Evolutionary conservation across 2,329 filamentous ascomycete species (phyloP), one percentile per base, ranked within the genome.

Genomic region (Fusarium nematophilum): DNA sequence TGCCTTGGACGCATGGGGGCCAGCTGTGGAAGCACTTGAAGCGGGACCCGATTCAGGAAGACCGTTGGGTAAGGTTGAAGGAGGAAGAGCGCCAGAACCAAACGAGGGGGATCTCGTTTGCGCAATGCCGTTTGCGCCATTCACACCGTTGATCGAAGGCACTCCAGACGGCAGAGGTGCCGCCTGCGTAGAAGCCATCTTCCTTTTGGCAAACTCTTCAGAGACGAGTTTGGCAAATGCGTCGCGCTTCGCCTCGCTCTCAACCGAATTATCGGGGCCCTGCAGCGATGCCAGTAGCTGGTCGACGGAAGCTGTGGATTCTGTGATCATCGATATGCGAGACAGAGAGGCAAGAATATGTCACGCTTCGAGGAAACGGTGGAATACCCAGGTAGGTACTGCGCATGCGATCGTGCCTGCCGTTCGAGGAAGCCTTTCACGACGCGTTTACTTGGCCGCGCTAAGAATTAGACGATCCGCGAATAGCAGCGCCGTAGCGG

Each of bases 381-480:
- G n/a, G n/a, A n/a, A n/a, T n/a, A n/a, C n/a, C n/a, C n/a, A n/a
- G n/a, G n/a, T n/a, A n/a, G n/a, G n/a, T 18, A 3, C 11, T 3
- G 36, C 21, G 13, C 23, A 25, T n/a, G 36, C 36, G 25, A 25
- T 26, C 36, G 36, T 25, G 42, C 42, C 46, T 57, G 33, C 50
- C 23, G 30, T 26, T 39, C 18, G 21, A 21, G 29, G 34, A 48
- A 29, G 13, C n/a, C 51, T 37, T 33, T 46, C 27, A 49, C 23
- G 34, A 49, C 60, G 60, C 60, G 59, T 64, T 42, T 10, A 58
- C 36, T 42, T 58, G 43, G n/a, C 50, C 33, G 30, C 50, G 49
- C 49, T 45, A 50, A 43, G 9, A 29, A 30, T 21, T 21, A 17
- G 21, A 42, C 33, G 27, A 47, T 23, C 17, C 13, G 25, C 27